A percentile compares a stretch with the other conserved stretches of the same genome.
phyloP scores from a whole-genome alignment of 352 stramenopile genomes.

The Globisporangium echinulatum region DNA sequence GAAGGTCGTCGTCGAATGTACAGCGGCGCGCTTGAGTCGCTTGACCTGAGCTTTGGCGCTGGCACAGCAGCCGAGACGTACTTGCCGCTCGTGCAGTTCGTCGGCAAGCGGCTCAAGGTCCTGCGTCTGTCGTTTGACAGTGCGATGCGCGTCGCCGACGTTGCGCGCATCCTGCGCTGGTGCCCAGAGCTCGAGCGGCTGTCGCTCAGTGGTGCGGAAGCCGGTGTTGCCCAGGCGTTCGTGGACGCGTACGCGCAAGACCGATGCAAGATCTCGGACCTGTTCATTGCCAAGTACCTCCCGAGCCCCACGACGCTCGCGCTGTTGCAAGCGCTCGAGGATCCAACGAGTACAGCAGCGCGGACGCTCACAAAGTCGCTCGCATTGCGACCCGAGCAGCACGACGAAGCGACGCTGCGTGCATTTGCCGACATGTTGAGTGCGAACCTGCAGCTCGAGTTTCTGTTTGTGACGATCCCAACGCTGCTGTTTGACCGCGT shows the following conservation, averaged over 20 bases:
- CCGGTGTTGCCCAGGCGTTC: background rate
- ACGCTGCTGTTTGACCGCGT: background rate
- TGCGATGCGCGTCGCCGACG: background rate
- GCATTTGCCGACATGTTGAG: background rate
- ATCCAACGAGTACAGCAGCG: background rate
- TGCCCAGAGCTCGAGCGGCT: background rate
- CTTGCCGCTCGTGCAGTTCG: background rate
- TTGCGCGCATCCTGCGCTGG: background rate
- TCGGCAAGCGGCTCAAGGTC: background rate
- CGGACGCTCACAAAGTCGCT: background rate
- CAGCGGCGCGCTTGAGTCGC: background rate
- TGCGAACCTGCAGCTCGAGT: background rate
- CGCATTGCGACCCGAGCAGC: background rate
- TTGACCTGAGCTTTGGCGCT: background rate
- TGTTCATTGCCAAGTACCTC: background rate
- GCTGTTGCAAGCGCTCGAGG: background rate
- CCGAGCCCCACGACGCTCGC: background rate
- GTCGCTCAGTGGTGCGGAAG: background rate
- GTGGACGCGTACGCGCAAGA: background rate
- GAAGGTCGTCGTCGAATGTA: background rate
- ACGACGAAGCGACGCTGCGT: background rate
- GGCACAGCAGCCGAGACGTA: background rate
- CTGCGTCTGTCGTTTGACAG: background rate
- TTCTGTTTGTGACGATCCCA: background rate
- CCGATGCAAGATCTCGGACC: background rate